These are phyloP conservation scores for Ascochyta viciae-villosae DNA, from an alignment of 2,329 filamentous ascomycete genomes.

Conservation along the genomic window DNA sequence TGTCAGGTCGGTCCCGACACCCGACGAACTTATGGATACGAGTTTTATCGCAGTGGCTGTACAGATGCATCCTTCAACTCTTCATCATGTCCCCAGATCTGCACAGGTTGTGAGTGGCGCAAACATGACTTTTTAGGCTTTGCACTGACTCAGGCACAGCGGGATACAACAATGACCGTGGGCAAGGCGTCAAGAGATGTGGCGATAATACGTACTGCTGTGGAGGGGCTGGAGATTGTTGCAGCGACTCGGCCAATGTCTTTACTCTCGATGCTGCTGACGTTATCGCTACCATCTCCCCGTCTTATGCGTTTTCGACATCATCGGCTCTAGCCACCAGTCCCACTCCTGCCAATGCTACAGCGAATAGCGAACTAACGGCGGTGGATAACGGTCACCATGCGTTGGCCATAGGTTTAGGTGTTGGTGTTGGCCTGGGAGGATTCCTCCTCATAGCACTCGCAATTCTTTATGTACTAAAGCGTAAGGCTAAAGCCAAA, in stretches of 20 bases:
- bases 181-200: conserved; percentile 27
- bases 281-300: conserved; percentile 24
- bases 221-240: conserved; percentile 26
- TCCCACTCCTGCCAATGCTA: not conserved
- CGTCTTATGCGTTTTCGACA: conserved; percentile 1
- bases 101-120: conserved; percentile 24
- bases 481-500: not conserved
- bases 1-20: conserved; percentile 27
- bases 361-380: conserved; percentile 1
- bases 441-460: conserved; percentile 20
- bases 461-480: conserved; percentile 6
- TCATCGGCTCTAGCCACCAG: conserved; percentile 16
- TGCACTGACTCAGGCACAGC: conserved; percentile 15
- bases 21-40: conserved; percentile 20
- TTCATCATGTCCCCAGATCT: conserved; percentile 27
- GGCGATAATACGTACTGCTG: conserved; percentile 30
- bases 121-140: not conserved
- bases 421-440: conserved; percentile 28
- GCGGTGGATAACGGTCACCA: conserved; percentile 2
- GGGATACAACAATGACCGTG: conserved; percentile 15
- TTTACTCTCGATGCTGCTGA: conserved; percentile 23
- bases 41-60: conserved; percentile 30
- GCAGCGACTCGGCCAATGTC: conserved; percentile 21
- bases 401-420: conserved; percentile 24
- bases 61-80: conserved; percentile 32